Conservation (phyloP, 495 filamentous ascomycete species). For the Penicillium coffeae region DNA sequence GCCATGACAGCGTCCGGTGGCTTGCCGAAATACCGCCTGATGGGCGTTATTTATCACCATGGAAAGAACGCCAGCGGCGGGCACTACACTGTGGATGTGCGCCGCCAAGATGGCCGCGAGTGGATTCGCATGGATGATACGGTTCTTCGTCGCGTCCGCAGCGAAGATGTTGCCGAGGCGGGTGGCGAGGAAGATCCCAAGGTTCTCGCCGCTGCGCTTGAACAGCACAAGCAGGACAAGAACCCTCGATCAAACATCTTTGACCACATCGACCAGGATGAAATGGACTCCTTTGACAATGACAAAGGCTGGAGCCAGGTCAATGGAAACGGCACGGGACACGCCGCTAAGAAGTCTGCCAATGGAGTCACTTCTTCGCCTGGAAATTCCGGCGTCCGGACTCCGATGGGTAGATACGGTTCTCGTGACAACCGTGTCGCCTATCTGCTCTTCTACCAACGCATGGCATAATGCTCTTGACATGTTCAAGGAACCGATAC, state of each 20-base stretch:
- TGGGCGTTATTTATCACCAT: constrained; percentile 94
- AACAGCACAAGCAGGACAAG: constrained; percentile 59
- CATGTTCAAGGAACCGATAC: not conserved
- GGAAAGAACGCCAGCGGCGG: constrained; percentile 92
- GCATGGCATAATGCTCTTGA: constrained; percentile 43
- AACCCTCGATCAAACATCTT: constrained; percentile 61
- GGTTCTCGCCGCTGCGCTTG: constrained; percentile 59
- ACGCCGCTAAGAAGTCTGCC: constrained; percentile 60
- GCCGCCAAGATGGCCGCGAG: constrained; percentile 86
- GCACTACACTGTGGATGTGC: constrained; percentile 95
- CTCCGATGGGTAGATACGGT: constrained; percentile 60
- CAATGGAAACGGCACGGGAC: constrained; percentile 48
- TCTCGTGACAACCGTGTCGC: constrained; percentile 93
- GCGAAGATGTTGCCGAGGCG: constrained; percentile 87
- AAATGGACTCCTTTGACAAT: constrained; percentile 51
- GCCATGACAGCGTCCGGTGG: constrained; percentile 58
- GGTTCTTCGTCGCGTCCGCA: constrained; percentile 75
- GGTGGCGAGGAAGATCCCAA: constrained; percentile 76
- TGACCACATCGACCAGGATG: constrained; percentile 63
- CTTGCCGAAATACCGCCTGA: constrained; percentile 76
- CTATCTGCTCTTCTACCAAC: constrained; percentile 93
- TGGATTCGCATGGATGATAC: constrained; percentile 98
- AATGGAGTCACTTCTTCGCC: constrained; percentile 58
- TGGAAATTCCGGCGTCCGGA: constrained; percentile 50
- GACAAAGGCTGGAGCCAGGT: constrained; percentile 86